Evolutionary conservation across 164 flowering plant species (phyloP).

Genomic region (Annona squamosa): DNA sequence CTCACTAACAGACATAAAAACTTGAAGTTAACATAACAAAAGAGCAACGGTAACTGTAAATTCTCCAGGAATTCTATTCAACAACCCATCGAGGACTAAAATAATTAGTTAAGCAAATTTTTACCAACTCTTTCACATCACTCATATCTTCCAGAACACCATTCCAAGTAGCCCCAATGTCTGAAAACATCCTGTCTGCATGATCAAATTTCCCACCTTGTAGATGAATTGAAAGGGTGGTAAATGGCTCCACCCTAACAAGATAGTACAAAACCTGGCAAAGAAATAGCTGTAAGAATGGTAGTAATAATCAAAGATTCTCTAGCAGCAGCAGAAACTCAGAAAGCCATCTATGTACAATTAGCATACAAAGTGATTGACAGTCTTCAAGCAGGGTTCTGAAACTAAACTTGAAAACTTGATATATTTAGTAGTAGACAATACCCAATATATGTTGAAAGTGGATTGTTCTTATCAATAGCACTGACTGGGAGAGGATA

Average conservation of each 20-base stretch:
- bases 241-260: conserved; percentile 84
- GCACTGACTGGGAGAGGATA: too few species aligned
- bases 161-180: conserved; percentile 87
- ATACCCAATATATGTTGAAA: too few species aligned
- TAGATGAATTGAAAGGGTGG: conserved; percentile 87
- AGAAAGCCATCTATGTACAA: too few species aligned
- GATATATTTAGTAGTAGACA: too few species aligned
- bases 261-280: conserved; percentile 89
- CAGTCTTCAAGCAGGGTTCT: too few species aligned
- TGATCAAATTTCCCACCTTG: conserved; percentile 99
- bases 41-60: neutral
- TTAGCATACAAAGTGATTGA: too few species aligned
- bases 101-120: neutral
- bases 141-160: conserved; percentile 98
- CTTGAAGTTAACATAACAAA: conserved; percentile 1
- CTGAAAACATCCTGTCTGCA: conserved; percentile 96
- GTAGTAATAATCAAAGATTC: conserved; percentile 1
- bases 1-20: neutral
- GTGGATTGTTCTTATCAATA: too few species aligned
- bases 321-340: too few species aligned
- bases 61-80: neutral
- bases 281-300: conserved; percentile 12
- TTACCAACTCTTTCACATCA: conserved; percentile 98
- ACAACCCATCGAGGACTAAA: neutral
- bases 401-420: too few species aligned